These are phyloP conservation scores for Gillenia trifoliata DNA, from an alignment of 306 rosid genomes.

Conservation along the genomic window DNA sequence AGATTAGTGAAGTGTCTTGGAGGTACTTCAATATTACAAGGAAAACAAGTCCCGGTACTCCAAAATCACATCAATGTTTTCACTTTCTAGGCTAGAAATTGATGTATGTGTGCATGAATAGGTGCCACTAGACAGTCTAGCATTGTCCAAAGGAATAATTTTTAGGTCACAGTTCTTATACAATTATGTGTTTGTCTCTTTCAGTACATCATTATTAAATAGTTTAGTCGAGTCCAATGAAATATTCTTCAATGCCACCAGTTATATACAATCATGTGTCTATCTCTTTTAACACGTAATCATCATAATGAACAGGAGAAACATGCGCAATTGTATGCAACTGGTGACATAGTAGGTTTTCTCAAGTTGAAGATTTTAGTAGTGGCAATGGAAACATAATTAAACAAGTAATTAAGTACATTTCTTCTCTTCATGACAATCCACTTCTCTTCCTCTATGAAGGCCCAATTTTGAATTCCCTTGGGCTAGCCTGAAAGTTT, in stretches of 20 bases:
- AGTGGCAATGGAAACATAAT: too few species aligned
- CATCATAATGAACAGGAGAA: neutral
- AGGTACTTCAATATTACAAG: too few species aligned
- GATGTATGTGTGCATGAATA: neutral
- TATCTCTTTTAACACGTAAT: neutral
- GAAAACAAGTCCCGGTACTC: too few species aligned
- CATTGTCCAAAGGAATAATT: neutral
- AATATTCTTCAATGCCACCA: neutral
- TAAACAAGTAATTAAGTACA: too few species aligned
- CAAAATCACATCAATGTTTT: too few species aligned
- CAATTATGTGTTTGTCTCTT: neutral
- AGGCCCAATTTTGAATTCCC: neutral
- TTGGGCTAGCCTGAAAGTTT: neutral
- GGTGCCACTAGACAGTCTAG: neutral
- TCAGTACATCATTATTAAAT: too few species aligned
- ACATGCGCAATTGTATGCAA: neutral
- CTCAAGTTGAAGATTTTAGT: too few species aligned
- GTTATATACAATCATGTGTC: too few species aligned
- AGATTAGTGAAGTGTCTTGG: too few species aligned
- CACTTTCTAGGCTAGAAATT: neutral
- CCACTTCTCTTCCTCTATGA: neutral
- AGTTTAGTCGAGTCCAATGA: neutral
- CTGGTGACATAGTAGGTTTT: too few species aligned
- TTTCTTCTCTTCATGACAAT: too few species aligned
- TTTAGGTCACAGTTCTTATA: neutral